These are phyloP conservation scores for Tremellales sp. DNA, from an alignment of 1,284 basidiomycete genomes.

Conservation along the genomic window DNA sequence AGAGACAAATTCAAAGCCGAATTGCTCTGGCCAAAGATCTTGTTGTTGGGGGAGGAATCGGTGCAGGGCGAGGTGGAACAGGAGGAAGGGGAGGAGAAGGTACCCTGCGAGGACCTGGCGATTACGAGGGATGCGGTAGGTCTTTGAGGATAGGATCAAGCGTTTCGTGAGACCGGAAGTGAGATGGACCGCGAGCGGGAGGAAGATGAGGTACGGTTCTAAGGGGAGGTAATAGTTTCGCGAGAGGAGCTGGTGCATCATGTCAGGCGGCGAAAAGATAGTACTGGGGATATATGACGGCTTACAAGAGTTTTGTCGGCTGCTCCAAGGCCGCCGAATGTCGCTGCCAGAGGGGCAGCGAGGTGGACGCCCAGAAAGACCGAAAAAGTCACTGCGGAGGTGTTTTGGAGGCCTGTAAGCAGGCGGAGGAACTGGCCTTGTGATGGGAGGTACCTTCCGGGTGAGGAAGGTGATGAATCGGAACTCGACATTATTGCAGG, in stretches of 20 bases:
- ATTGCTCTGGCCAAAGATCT: conserved; percentile 39
- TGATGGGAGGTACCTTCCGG: neutral
- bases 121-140: conserved; percentile 8
- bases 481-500: too few relatives aligned
- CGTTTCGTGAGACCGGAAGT: conserved; percentile 25
- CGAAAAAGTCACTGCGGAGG: conserved; percentile 39
- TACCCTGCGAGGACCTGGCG: conserved; percentile 29
- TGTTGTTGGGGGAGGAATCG: neutral
- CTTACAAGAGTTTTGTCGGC: conserved; percentile 42
- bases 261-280: neutral
- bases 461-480: too few relatives aligned
- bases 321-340: conserved; percentile 26
- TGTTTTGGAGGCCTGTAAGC: conserved; percentile 42
- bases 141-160: conserved; percentile 15
- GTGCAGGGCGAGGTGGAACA: conserved; percentile 13
- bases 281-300: neutral
- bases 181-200: conserved; percentile 35
- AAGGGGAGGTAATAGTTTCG: conserved; percentile 41
- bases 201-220: conserved; percentile 36
- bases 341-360: conserved; percentile 38
- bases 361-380: conserved; percentile 42
- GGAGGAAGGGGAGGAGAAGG: conserved; percentile 28
- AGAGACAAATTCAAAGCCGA: conserved; percentile 42
- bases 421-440: conserved; percentile 23
- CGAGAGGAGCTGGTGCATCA: conserved; percentile 28